Evolutionary conservation across 75 land plant species (phyloP).

Genomic region (Pinus tabuliformis): DNA sequence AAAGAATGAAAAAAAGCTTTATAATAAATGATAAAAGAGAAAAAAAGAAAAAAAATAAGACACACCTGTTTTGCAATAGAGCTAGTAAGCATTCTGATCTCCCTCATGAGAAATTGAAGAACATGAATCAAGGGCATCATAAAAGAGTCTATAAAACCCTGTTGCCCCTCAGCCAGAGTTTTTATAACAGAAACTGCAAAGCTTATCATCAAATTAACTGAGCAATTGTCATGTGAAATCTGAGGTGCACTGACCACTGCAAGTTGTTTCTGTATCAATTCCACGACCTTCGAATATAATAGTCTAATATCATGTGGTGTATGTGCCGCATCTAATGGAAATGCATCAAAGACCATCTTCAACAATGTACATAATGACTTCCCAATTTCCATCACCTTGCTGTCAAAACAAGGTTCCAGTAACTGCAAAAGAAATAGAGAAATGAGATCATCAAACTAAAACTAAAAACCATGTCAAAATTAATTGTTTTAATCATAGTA

Average conservation of each 20-base stretch:
- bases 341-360: slow-evolving; percentile 95
- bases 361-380: slow-evolving; percentile 86
- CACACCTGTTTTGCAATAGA: slow-evolving; percentile 75
- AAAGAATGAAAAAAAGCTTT: background rate
- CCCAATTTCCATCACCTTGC: slow-evolving; percentile 85
- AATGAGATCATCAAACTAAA: background rate
- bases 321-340: slow-evolving; percentile 71
- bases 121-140: slow-evolving; percentile 71
- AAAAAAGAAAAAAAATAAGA: background rate
- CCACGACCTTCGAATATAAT: slow-evolving; percentile 81
- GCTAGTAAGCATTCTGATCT: slow-evolving; percentile 66
- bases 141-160: slow-evolving; percentile 71
- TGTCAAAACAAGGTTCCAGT: slow-evolving; percentile 93
- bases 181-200: slow-evolving; percentile 79
- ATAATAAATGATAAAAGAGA: background rate
- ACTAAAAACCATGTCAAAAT: background rate
- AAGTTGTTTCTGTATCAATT: slow-evolving; percentile 87
- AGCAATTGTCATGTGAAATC: slow-evolving; percentile 54
- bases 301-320: slow-evolving; percentile 74
- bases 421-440: slow-evolving; percentile 53
- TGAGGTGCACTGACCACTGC: slow-evolving; percentile 70
- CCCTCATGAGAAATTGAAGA: slow-evolving; percentile 87
- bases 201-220: slow-evolving; percentile 70
- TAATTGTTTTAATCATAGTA: background rate
- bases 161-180: slow-evolving; percentile 76